These are phyloP conservation scores for Backusella tuberculispora DNA, from an alignment of 192 early-diverging fungal species.

Conservation along the genomic window DNA sequence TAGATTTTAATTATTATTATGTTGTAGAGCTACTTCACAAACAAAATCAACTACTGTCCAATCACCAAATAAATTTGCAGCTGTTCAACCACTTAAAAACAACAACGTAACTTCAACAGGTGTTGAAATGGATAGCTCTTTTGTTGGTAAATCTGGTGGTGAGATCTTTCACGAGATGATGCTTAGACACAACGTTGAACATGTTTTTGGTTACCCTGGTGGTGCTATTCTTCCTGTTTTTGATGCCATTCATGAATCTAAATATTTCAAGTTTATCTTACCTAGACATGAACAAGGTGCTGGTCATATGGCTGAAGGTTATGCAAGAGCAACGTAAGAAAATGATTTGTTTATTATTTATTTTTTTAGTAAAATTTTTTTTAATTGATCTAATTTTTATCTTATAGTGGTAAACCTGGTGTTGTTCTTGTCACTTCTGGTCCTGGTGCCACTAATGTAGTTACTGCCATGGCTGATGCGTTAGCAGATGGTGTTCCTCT, in stretches of 20 bases:
- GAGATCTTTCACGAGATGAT: constrained; percentile 99
- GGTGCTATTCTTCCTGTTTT: constrained; percentile 98
- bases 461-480: constrained; percentile 98
- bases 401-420: no score
- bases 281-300: constrained; percentile 98
- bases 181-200: no score
- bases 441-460: no score
- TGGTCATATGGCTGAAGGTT: constrained; percentile 98
- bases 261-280: constrained; percentile 95
- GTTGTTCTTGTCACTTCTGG: constrained; percentile 85
- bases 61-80: not conserved
- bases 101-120: not conserved
- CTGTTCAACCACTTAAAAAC: constrained; percentile 14
- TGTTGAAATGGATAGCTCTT: constrained; percentile 67
- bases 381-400: no score
- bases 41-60: not conserved
- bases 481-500: constrained; percentile 91
- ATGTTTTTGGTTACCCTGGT: no score
- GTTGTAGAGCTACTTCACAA: not conserved
- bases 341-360: not conserved
- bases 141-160: constrained; percentile 95
- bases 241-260: constrained; percentile 95
- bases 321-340: constrained; percentile 84
- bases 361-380: no score
- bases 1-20: no score